phyloP scores from a whole-genome alignment of 768 basidiomycete genomes.

The Psilocybe sp. region DNA sequence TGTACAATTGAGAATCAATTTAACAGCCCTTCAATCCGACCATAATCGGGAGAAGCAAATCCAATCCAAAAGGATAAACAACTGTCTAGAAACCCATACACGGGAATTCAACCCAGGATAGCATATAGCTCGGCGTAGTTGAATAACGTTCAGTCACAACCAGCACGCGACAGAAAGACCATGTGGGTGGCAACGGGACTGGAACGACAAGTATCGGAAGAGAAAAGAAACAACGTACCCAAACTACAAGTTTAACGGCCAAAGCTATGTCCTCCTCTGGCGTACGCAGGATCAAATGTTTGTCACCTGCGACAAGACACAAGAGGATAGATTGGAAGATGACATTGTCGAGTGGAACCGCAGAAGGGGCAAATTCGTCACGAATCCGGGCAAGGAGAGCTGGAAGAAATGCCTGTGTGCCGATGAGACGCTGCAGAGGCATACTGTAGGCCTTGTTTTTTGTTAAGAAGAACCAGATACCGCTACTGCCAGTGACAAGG shows the following conservation, averaged over 20 bases:
- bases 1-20: too few species aligned
- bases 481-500: not conserved
- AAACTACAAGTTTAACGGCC: slow-evolving; percentile 53
- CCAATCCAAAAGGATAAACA: too few species aligned
- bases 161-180: not conserved
- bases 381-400: slow-evolving; percentile 46
- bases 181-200: not conserved
- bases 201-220: slow-evolving; percentile 5
- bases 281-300: slow-evolving; percentile 63
- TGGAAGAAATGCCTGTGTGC: slow-evolving; percentile 48
- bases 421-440: slow-evolving; percentile 31
- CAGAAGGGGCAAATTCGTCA: slow-evolving; percentile 33
- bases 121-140: too few species aligned
- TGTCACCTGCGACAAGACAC: slow-evolving; percentile 59
- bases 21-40: too few species aligned
- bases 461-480: not conserved
- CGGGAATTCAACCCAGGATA: too few species aligned
- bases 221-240: slow-evolving; percentile 40
- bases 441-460: not conserved
- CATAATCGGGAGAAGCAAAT: too few species aligned
- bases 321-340: slow-evolving; percentile 66
- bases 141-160: too few species aligned
- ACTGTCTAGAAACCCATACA: too few species aligned
- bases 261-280: slow-evolving; percentile 61
- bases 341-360: slow-evolving; percentile 57